Conservation (phyloP, 2,329 filamentous ascomycete genomes). For the Gnomoniopsis sp. region DNA sequence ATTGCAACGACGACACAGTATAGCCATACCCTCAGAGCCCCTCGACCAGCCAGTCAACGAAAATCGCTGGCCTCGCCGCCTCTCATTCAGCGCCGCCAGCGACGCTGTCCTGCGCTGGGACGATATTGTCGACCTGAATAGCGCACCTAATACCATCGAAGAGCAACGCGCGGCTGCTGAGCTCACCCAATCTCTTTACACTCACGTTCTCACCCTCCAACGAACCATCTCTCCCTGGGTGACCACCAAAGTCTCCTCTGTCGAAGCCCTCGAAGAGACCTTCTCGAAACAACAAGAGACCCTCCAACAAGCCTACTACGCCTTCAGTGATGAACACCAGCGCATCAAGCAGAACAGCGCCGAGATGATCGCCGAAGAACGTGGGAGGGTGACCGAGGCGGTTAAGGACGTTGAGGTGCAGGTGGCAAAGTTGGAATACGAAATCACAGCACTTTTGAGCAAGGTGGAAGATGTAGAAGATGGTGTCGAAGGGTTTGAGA, state of each 20-base stretch:
- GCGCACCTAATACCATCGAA: constrained; percentile 24
- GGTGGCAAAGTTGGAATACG: constrained; percentile 86
- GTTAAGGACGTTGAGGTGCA: constrained; percentile 78
- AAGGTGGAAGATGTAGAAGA: constrained; percentile 87
- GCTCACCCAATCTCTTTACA: constrained; percentile 53
- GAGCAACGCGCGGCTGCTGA: constrained; percentile 41
- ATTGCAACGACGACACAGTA: constrained; percentile 62
- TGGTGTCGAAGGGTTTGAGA: constrained; percentile 74
- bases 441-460: constrained; percentile 74
- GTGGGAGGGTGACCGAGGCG: constrained; percentile 63
- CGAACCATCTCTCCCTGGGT: constrained; percentile 60
- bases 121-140: constrained; percentile 41
- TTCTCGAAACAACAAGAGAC: constrained; percentile 63
- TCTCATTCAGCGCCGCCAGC: constrained; percentile 74
- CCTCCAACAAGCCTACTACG: constrained; percentile 64
- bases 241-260: constrained; percentile 48
- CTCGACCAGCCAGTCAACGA: constrained; percentile 44
- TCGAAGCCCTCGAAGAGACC: constrained; percentile 58
- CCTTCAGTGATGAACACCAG: constrained; percentile 68
- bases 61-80: constrained; percentile 64
- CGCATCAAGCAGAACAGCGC: constrained; percentile 64
- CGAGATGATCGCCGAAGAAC: constrained; percentile 67
- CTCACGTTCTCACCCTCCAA: constrained; percentile 49
- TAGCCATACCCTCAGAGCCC: constrained; percentile 34
- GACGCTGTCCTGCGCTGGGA: constrained; percentile 70